Evolutionary conservation across 345 rosid genomes (phyloP).

Genomic region (Gossypium herbaceum): DNA sequence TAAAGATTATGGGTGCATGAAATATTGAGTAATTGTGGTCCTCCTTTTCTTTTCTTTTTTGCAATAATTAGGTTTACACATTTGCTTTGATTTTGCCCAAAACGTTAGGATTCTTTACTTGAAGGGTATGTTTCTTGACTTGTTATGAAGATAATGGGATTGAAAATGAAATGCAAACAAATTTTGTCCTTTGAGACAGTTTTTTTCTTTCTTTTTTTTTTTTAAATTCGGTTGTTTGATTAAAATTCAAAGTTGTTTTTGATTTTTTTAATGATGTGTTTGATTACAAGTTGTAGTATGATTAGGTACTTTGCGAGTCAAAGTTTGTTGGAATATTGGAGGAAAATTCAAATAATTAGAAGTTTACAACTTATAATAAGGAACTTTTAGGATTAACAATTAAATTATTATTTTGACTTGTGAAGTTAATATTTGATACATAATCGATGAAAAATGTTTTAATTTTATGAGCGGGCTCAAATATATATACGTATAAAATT

Average conservation of each 20-base stretch:
- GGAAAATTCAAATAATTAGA: neutral
- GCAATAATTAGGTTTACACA: neutral
- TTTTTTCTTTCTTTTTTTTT: neutral
- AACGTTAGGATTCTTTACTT: neutral
- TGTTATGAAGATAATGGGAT: conserved; percentile 1
- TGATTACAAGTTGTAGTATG: neutral
- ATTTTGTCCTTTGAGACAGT: neutral
- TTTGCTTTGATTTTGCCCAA: conserved; percentile 7
- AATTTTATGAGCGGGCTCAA: no score
- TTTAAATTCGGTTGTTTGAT: neutral
- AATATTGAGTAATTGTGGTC: neutral
- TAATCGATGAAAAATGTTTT: no score
- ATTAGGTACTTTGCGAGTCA: conserved; percentile 2
- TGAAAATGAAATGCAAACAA: conserved; percentile 2
- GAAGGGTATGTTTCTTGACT: neutral
- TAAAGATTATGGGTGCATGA: neutral
- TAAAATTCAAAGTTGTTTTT: neutral
- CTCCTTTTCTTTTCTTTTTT: neutral
- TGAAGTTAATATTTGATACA: no score
- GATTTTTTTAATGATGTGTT: neutral
- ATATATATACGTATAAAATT: no score
- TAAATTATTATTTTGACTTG: neutral
- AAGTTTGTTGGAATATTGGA: conserved; percentile 2
- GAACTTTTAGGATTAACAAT: neutral
- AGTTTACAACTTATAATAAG: neutral